Base-by-base conservation (phyloP, 306 rosid species). In the Adenanthera pavonina region DNA sequence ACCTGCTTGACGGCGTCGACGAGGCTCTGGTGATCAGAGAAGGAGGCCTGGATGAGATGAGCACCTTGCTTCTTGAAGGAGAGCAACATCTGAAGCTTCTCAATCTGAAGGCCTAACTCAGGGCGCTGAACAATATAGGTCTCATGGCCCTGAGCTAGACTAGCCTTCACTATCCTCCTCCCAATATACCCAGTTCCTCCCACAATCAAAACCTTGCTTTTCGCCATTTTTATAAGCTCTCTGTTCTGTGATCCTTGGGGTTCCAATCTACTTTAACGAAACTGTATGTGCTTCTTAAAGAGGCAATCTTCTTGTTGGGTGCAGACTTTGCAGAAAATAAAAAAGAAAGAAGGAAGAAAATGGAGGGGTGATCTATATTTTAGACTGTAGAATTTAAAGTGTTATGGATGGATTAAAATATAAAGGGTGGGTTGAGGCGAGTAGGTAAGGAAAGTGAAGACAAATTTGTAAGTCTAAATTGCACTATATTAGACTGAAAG, bases 131-230 rank as follows among this genome's bases (percentile, higher is more conserved):
- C 84, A 62, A 95, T 90, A 61, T 60, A 93, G 43, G 97, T 93
- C 25, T 78, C 86, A 49, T 95, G 91, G 33, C 99, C 97, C 5
- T 89, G 79, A 65, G 83, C 90, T 7, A 95, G 74, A 75, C 97
- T 84, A 35, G 97, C 97, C 64, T 52, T 87, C 17, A 95, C 97
- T 0, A 95, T 87, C 59, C 94, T 90, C 87, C 82, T 86, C 12
- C 97, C 97, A 1, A 95, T 8, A 72, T 93, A 95, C 4, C 98
- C 97, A 0, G 89, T 92, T 0, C 97, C 97, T 6, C 98, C 97
- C 14, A 95, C 95, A 40, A 95, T 90, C 15, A 95, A 90, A 81
- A 92, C 95, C 85, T 88, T 91, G 83, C 92, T 87, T 85, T 85
- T 92, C 38, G 34, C 92, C 94, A 90, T 68, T 17, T 38, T 16